Conservation (phyloP, 176 grass and related monocot species). For the Otatea glauca region DNA sequence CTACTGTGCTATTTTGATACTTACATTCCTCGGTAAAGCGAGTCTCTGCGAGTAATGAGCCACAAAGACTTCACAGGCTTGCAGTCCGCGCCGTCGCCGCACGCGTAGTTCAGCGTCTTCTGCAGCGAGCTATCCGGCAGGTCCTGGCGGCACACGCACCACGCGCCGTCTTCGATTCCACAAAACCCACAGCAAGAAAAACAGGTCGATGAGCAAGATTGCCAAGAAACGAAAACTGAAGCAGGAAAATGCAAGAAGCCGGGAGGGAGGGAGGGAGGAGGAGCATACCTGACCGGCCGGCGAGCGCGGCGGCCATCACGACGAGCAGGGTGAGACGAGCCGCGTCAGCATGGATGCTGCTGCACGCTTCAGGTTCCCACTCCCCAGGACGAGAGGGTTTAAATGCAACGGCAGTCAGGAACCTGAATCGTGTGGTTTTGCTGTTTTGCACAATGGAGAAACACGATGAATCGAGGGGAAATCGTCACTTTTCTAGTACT, state of each 20-base stretch:
- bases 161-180: slow-evolving; percentile 58
- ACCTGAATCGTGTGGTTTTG: too few relatives aligned
- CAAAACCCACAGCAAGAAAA: background rate
- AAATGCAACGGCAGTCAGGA: background rate
- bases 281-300: slow-evolving; percentile 44
- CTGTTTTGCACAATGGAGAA: background rate
- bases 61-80: background rate
- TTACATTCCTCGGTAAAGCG: too few relatives aligned
- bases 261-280: background rate
- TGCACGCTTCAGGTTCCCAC: background rate
- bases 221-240: background rate
- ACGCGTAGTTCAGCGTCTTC: slow-evolving; percentile 84
- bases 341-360: slow-evolving; percentile 11
- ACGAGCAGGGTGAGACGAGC: slow-evolving; percentile 24
- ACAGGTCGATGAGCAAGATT: background rate
- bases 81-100: slow-evolving; percentile 80
- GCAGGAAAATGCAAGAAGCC: background rate
- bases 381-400: too few relatives aligned
- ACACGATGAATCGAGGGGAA: background rate
- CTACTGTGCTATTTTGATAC: too few relatives aligned
- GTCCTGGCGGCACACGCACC: slow-evolving; percentile 75
- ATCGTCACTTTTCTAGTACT: too few relatives aligned
- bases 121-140: slow-evolving; percentile 54
- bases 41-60: too few relatives aligned
- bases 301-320: slow-evolving; percentile 21